Percentiles rank a stretch among this genome's conserved stretches.
Conservation (phyloP, 768 basidiomycete species). For the Aureoboletus auriporus region DNA sequence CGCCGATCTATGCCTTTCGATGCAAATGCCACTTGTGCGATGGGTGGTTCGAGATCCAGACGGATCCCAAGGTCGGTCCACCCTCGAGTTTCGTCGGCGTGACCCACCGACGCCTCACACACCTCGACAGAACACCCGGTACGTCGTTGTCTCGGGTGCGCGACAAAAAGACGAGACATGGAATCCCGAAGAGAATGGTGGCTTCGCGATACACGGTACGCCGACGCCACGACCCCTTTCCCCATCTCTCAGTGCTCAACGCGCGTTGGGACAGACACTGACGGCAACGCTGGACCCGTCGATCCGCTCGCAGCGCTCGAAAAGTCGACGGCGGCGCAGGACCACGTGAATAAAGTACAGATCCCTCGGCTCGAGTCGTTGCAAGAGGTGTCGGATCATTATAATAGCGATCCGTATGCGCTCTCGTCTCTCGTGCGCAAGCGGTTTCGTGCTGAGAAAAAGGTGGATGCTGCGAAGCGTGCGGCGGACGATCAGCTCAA, state of each 20-base stretch:
- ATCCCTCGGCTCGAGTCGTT: slow-evolving; percentile 80
- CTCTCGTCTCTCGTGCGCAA: slow-evolving; percentile 74
- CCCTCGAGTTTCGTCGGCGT: too few relatives aligned
- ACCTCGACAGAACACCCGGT: slow-evolving; percentile 71
- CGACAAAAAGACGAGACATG: slow-evolving; percentile 93
- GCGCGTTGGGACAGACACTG: slow-evolving; percentile 51
- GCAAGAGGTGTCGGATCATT: slow-evolving; percentile 69
- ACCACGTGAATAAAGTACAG: slow-evolving; percentile 66
- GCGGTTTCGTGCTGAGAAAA: slow-evolving; percentile 85
- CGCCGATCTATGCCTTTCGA: slow-evolving; percentile 90
- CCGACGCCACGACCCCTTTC: too few relatives aligned
- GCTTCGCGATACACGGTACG: slow-evolving; percentile 82
- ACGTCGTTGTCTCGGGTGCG: slow-evolving; percentile 91
- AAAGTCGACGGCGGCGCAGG: slow-evolving; percentile 79
- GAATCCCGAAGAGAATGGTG: slow-evolving; percentile 95
- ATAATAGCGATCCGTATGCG: slow-evolving; percentile 82
- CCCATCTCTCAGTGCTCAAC: too few relatives aligned
- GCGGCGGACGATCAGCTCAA: slow-evolving; percentile 69
- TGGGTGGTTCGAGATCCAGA: slow-evolving; percentile 97
- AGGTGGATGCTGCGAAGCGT: slow-evolving; percentile 64
- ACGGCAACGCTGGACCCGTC: slow-evolving; percentile 52
- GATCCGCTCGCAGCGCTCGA: slow-evolving; percentile 90
- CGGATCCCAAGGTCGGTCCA: slow-evolving; percentile 81
- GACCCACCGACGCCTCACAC: too few relatives aligned
- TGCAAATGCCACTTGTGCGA: slow-evolving; percentile 98